Evolutionary conservation across 306 rosid genomes (phyloP).

Genomic region (Urtica urens): DNA sequence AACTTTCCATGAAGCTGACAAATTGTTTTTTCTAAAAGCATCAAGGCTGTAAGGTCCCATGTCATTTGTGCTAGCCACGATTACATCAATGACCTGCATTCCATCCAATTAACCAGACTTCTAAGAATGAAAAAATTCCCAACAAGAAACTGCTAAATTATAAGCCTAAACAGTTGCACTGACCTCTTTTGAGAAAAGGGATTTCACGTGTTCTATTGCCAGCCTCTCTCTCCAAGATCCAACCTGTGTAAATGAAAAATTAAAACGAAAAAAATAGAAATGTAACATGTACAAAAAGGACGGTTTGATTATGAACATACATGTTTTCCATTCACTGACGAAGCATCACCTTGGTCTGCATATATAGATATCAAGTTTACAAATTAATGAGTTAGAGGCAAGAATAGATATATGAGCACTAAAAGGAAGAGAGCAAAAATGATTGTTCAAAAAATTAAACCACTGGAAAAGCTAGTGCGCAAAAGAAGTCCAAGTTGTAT

Average conservation of each 20-base stretch:
- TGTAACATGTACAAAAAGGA: constrained; percentile 6
- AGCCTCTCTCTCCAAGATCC: constrained; percentile 61
- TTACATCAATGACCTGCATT: constrained; percentile 71
- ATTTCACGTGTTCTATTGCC: constrained; percentile 52
- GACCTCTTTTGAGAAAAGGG: constrained; percentile 73
- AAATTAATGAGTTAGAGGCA: background rate
- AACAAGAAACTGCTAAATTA: constrained; percentile 8
- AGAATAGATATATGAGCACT: no score
- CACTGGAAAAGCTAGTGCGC: no score
- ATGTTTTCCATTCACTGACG: constrained; percentile 35
- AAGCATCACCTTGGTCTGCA: constrained; percentile 54
- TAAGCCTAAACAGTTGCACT: constrained; percentile 18
- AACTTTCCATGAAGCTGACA: constrained; percentile 71
- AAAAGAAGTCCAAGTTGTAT: no score
- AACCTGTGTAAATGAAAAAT: constrained; percentile 20
- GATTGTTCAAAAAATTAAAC: no score
- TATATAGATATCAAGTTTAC: constrained; percentile 7
- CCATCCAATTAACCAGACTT: constrained; percentile 18
- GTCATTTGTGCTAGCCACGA: constrained; percentile 60
- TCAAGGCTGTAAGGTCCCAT: constrained; percentile 82
- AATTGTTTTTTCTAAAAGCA: constrained; percentile 52
- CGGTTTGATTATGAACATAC: constrained; percentile 22
- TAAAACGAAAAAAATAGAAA: background rate
- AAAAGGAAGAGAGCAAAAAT: no score
- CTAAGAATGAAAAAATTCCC: constrained; percentile 1